Evolutionary conservation across 1,139 yeast species (phyloP).

Genomic region (Magnusiomyces tetraspermus): DNA sequence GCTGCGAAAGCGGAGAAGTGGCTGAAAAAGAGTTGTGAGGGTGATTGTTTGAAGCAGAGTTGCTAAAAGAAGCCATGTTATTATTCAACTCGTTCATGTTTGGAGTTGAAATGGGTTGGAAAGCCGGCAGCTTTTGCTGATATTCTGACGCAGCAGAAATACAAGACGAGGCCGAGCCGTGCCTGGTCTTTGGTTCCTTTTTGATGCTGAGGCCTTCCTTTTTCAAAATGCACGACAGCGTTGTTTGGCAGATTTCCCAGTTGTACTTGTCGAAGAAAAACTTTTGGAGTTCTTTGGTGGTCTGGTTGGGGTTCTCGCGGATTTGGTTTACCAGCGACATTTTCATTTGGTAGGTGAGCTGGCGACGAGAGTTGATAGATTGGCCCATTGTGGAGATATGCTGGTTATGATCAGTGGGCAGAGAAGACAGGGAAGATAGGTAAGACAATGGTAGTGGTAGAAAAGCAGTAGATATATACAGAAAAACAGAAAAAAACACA

Average conservation of each 20-base stretch:
- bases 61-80: too few relatives aligned
- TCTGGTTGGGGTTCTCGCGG: background rate
- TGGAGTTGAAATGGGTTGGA: background rate
- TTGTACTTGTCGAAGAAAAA: background rate
- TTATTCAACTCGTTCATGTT: too few relatives aligned
- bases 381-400: background rate
- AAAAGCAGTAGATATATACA: too few relatives aligned
- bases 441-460: too few relatives aligned
- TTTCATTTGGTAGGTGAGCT: background rate
- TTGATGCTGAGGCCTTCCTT: constrained; percentile 1
- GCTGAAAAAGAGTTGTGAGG: too few relatives aligned
- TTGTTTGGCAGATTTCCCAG: constrained; percentile 5
- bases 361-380: constrained; percentile 1
- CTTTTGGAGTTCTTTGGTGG: background rate
- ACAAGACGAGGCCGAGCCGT: background rate
- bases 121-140: background rate
- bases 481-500: too few relatives aligned
- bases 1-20: too few relatives aligned
- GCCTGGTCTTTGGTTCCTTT: background rate
- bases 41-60: too few relatives aligned
- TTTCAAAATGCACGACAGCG: constrained; percentile 1
- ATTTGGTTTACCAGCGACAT: background rate
- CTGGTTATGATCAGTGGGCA: too few relatives aligned
- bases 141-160: background rate
- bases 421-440: too few relatives aligned